These are phyloP conservation scores for Massarina eburnea DNA, from an alignment of 2,329 filamentous ascomycete species.

Conservation along the genomic window DNA sequence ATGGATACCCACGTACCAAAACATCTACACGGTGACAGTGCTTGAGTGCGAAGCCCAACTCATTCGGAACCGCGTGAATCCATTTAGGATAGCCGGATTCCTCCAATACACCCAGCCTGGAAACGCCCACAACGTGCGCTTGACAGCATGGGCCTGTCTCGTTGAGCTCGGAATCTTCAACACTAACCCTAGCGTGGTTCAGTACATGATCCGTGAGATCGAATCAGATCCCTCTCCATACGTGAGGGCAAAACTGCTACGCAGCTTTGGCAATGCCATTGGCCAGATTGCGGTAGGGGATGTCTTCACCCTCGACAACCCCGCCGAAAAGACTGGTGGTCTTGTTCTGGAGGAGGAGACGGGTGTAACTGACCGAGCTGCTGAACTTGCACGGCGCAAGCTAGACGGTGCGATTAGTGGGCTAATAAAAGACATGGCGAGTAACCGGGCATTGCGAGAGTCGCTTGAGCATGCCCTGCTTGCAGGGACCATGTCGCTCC, in stretches of 20 bases:
- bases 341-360: conserved; percentile 62
- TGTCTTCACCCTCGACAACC: conserved; percentile 32
- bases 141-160: conserved; percentile 61
- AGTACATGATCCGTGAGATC: conserved; percentile 60
- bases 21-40: conserved; percentile 63
- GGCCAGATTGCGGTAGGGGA: conserved; percentile 63
- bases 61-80: conserved; percentile 55
- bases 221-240: conserved; percentile 60
- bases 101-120: conserved; percentile 62
- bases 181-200: conserved; percentile 53
- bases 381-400: conserved; percentile 57
- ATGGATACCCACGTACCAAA: conserved; percentile 67
- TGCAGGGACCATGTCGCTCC: conserved; percentile 51
- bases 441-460: conserved; percentile 53
- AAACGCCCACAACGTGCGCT: conserved; percentile 61
- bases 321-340: conserved; percentile 36
- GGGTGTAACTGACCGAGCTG: conserved; percentile 45
- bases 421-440: conserved; percentile 55
- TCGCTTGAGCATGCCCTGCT: conserved; percentile 60
- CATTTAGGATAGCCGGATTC: conserved; percentile 58
- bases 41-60: conserved; percentile 61
- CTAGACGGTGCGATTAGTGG: conserved; percentile 61
- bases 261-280: conserved; percentile 57
- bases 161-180: conserved; percentile 57
- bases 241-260: conserved; percentile 56